Evolutionary conservation across 768 basidiomycete species (phyloP).

Genomic region (Tylopilus sp.): DNA sequence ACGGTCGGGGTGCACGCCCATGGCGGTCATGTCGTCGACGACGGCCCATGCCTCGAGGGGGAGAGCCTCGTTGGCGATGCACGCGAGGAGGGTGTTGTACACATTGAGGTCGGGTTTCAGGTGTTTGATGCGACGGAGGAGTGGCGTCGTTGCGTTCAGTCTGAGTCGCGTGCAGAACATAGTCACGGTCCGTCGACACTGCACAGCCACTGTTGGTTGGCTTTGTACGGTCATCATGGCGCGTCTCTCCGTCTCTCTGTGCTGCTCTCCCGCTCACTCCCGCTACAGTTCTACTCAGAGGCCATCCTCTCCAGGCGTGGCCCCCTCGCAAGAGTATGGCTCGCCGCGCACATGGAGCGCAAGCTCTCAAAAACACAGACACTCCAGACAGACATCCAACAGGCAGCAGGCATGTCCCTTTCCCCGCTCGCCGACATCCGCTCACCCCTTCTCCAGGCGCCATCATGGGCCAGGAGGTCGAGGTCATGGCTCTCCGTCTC

Average conservation of each 20-base stretch:
- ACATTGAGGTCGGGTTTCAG: constrained; percentile 51
- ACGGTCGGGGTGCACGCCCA: constrained; percentile 46
- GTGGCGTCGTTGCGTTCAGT: no score
- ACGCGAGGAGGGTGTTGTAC: constrained; percentile 56
- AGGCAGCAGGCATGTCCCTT: constrained; percentile 68
- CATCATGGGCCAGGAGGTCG: constrained; percentile 91
- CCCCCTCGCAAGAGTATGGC: constrained; percentile 96
- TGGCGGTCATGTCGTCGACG: constrained; percentile 61
- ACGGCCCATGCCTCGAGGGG: constrained; percentile 60
- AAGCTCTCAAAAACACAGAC: constrained; percentile 97
- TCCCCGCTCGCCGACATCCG: not conserved
- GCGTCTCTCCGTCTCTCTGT: no score
- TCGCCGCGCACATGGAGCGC: constrained; percentile 97
- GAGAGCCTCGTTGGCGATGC: constrained; percentile 41
- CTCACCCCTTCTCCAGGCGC: constrained; percentile 51
- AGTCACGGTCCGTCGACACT: no score
- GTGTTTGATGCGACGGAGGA: no score
- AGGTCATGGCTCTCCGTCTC: constrained; percentile 91
- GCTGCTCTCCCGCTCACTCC: no score
- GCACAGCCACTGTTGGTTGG: constrained; percentile 27
- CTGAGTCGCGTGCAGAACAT: no score
- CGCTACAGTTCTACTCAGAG: constrained; percentile 72
- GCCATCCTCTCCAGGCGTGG: constrained; percentile 92
- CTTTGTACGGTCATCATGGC: constrained; percentile 25
- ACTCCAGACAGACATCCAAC: constrained; percentile 90